Evolutionary conservation across 768 basidiomycete species (phyloP).

Genomic region (Suillus clintonianus): DNA sequence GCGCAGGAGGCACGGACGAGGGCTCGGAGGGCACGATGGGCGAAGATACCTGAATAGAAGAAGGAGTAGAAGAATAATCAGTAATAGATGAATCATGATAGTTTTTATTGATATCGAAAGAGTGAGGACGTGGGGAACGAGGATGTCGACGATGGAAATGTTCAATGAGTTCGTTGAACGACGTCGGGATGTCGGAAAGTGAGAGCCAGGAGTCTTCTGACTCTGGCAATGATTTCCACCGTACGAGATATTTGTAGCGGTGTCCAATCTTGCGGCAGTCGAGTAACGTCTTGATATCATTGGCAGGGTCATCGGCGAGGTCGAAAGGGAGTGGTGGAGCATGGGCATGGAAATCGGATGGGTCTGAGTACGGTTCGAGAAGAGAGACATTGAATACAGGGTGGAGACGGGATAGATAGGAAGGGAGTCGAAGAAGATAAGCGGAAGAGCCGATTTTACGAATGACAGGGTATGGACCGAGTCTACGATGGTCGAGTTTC

Average conservation of each 20-base stretch:
- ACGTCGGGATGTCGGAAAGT: conserved; percentile 3
- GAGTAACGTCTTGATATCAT: conserved; percentile 2
- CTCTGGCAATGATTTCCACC: conserved; percentile 16
- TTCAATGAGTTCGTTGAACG: conserved; percentile 2
- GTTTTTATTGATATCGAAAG: background rate
- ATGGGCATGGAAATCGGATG: conserved; percentile 34
- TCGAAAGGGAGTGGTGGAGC: conserved; percentile 11
- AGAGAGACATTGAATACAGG: conserved; percentile 43
- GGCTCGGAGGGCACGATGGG: background rate
- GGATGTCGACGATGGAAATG: background rate
- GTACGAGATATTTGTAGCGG: conserved; percentile 17
- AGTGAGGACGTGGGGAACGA: background rate
- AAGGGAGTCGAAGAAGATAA: conserved; percentile 33
- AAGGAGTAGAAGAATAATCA: background rate
- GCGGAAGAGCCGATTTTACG: conserved; percentile 17
- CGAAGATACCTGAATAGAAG: background rate
- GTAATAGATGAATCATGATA: background rate
- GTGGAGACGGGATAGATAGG: conserved; percentile 35
- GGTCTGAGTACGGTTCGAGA: conserved; percentile 18
- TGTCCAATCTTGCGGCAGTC: conserved; percentile 7
- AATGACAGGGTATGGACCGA: conserved; percentile 27
- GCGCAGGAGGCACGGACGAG: no score
- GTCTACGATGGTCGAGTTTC: conserved; percentile 38
- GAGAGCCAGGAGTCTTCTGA: conserved; percentile 10
- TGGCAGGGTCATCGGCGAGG: background rate